Conservation (phyloP, 1,139 yeast genomes). For the Kodamaea alishanica region DNA sequence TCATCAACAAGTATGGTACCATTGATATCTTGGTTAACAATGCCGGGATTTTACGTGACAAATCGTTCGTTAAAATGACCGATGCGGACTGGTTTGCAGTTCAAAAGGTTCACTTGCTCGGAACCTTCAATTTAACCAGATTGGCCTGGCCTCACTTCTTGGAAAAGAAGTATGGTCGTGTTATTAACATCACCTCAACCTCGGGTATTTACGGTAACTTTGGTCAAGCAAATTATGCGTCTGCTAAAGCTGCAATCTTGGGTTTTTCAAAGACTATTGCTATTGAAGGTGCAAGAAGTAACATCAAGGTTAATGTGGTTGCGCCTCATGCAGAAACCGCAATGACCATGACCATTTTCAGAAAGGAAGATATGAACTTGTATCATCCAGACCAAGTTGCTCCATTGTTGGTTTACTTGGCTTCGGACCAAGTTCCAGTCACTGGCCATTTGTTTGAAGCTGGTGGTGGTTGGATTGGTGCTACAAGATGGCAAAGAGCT, state of each 20-base stretch:
- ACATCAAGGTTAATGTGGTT: constrained; percentile 74
- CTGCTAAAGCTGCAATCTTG: constrained; percentile 87
- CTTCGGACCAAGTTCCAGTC: constrained; percentile 67
- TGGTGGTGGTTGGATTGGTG: constrained; percentile 92
- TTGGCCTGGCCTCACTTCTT: constrained; percentile 90
- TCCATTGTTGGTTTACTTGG: constrained; percentile 76
- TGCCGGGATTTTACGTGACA: constrained; percentile 93
- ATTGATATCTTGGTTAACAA: constrained; percentile 86
- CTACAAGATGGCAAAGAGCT: constrained; percentile 93
- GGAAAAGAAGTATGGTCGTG: constrained; percentile 75
- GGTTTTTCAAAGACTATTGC: constrained; percentile 87
- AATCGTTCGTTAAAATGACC: constrained; percentile 79
- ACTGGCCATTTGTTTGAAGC: constrained; percentile 60
- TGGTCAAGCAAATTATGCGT: constrained; percentile 94
- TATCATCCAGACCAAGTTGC: constrained; percentile 90
- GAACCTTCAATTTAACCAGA: constrained; percentile 78
- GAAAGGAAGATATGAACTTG: constrained; percentile 69
- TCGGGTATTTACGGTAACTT: constrained; percentile 97
- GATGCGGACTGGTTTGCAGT: constrained; percentile 84
- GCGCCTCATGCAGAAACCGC: constrained; percentile 99
- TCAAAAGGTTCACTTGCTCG: constrained; percentile 75
- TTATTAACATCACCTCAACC: constrained; percentile 88
- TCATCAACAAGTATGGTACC: constrained; percentile 72
- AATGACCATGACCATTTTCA: constrained; percentile 87
- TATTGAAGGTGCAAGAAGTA: constrained; percentile 78